Base-by-base conservation (phyloP, 2,329 filamentous ascomycete genomes). In the Plectosphaerella cucumerina region DNA sequence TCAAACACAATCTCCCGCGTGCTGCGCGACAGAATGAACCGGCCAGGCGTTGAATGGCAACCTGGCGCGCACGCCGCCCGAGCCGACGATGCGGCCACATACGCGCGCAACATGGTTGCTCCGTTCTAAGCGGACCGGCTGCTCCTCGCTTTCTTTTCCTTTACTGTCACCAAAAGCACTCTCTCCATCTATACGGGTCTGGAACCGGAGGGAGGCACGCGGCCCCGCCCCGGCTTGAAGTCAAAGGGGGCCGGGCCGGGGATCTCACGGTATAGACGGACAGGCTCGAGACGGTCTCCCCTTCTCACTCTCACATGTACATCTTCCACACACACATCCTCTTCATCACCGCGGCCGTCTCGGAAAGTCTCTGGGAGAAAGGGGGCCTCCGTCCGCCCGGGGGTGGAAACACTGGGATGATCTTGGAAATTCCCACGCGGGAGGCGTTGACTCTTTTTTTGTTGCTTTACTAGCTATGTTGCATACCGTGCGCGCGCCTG, bases 11-110 rank as follows among this genome's bases (percentile, higher is more conserved):
- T 50, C 26, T 31, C 35, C 23, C 49, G 44, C 37, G 23, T 47
- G 22, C 20, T 50, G 17, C 43, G 43, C 18, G 44, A 50, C 49
- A 45, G 43, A 34, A 50, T 50, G 49, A 34, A 21, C 18, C 43
- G 43, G 17, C 35, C 47, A 42, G 47, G 35, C 21, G 18, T 22
- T 21, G 37, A 48, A n/a, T 48, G 37, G 47, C 47, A 48, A 26
- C 47, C 47, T 5, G 47, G 47, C 37, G 47, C 47, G 15, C 41
- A 48, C 22, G 43, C 43, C 17, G 44, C 43, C 15, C 43, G 43
- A 5, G 49, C 46, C 35, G 33, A 15, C 43, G 44, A n/a, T 15
- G 49, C 37, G 22, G 43, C 43, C 14, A 15, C 11, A 20, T 31
- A 44, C 17, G 48, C 39, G 15, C 42, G 48, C 41, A 31, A 37